Evolutionary conservation across 305 asterid genomes (phyloP), one percentile per base, ranked within the genome.

Genomic region (Euphrasia arctica): DNA sequence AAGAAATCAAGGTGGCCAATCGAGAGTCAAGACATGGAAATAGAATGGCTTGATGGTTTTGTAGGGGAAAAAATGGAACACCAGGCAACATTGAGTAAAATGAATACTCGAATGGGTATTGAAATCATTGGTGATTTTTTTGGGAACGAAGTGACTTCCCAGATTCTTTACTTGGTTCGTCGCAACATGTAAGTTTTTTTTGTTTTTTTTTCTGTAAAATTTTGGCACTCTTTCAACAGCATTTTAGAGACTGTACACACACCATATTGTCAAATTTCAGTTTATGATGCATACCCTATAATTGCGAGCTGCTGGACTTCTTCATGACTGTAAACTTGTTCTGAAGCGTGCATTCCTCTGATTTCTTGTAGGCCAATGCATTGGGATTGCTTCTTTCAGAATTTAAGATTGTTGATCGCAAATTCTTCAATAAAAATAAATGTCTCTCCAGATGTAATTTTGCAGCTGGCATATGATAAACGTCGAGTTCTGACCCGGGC

Each of bases 401-500:
- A 18, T 18, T 18, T 18, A 18, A 18, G 22, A 18, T 18, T 18
- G 22, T 18, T 18, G 22, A 18, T 18, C 67, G 76, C 85, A 25
- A 87, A 90, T 65, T 90, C 98, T 25, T 59, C 83, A 68, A 80
- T 96, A 71, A 66, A 18, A 18, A 18, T 93, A 73, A 84, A 18
- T 18, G 22, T 18, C 22, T 18, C 22, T 18, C 22, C 22, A 18
- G 22, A 18, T 18, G 22, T 18, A 18, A 18, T 18, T 18, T 18
- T 18, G 22, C 22, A 18, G 22, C 22, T 18, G 22, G 22, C 22
- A 18, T 18, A 18, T 18, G 22, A 18, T 18, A 18, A 18, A 18
- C 22, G 22, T 18, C 22, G 22, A 18, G 22, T 18, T 18, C 22
- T 18, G 22, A 18, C 22, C 22, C 22, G 22, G 22, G 22, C 22